Evolutionary conservation across 257 asterid genomes (phyloP).

Genomic region (Nemophila menziesii): DNA sequence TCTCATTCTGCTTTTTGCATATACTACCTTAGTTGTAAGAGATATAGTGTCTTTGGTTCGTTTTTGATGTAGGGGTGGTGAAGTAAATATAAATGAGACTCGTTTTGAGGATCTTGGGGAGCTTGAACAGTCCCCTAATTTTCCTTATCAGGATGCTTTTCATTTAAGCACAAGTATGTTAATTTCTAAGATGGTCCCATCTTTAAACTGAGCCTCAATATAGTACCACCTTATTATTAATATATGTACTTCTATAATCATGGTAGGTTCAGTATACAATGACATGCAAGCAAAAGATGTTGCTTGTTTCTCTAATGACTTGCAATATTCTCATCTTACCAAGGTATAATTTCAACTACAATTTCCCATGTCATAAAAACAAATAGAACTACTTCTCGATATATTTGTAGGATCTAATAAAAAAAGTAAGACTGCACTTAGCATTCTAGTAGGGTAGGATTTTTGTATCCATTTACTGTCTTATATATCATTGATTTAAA

Average conservation of each 20-base stretch:
- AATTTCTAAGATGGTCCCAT: not conserved
- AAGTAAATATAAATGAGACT: slow-evolving; percentile 25
- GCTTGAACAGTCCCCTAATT: slow-evolving; percentile 43
- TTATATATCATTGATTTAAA: not conserved
- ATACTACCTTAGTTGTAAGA: not conserved
- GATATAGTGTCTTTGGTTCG: not conserved
- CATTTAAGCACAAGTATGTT: slow-evolving; percentile 43
- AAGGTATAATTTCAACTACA: slow-evolving; percentile 43
- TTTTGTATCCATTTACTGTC: not conserved
- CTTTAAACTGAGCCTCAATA: not conserved
- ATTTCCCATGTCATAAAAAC: too few species aligned
- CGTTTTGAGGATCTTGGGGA: slow-evolving; percentile 49
- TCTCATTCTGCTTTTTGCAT: not conserved
- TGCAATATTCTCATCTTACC: slow-evolving; percentile 43
- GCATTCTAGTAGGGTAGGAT: too few species aligned
- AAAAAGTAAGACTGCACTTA: too few species aligned
- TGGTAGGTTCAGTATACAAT: slow-evolving; percentile 34
- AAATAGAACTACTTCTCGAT: too few species aligned
- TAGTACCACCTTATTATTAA: not conserved
- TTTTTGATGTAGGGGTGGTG: slow-evolving; percentile 31
- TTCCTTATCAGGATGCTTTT: slow-evolving; percentile 44
- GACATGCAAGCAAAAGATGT: slow-evolving; percentile 38
- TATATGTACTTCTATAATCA: slow-evolving; percentile 1
- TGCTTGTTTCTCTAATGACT: slow-evolving; percentile 26
- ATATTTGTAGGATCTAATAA: too few species aligned